Conservation (phyloP, 805 yeast genomes). For the Lipomyces mesembrius region DNA sequence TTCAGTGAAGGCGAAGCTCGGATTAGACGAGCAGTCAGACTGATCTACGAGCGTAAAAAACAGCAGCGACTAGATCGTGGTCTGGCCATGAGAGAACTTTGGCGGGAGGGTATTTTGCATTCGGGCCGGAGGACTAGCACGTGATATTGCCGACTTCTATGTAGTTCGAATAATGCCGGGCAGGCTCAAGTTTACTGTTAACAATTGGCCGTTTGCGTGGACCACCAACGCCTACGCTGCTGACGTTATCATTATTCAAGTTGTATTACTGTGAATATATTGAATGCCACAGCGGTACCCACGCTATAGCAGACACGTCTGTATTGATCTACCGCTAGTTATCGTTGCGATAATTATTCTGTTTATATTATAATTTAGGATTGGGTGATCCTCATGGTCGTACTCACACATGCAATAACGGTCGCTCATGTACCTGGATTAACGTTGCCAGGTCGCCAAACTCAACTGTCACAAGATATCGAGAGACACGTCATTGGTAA, state of each 20-base stretch:
- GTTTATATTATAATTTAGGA: background rate
- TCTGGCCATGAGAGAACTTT: background rate
- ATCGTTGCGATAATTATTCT: background rate
- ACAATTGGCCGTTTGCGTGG: background rate
- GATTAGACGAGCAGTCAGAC: conserved; percentile 31
- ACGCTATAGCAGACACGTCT: too few species aligned
- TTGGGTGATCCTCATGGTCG: too few species aligned
- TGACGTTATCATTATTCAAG: too few species aligned
- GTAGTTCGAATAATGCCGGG: background rate
- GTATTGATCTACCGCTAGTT: too few species aligned
- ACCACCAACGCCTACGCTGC: too few species aligned
- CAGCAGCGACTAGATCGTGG: conserved; percentile 13
- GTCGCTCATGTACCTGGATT: background rate
- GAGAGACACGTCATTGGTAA: background rate
- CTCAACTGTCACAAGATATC: background rate
- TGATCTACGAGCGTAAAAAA: conserved; percentile 38
- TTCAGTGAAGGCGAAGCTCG: conserved; percentile 36
- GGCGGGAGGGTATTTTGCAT: conserved; percentile 4
- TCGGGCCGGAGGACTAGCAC: background rate
- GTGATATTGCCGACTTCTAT: background rate
- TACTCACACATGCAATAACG: background rate
- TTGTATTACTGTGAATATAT: too few species aligned
- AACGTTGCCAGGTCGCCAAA: background rate
- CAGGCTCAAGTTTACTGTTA: background rate
- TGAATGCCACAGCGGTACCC: too few species aligned